Base-by-base conservation (phyloP, 495 filamentous ascomycete genomes). In the Penicillium mononematosum region DNA sequence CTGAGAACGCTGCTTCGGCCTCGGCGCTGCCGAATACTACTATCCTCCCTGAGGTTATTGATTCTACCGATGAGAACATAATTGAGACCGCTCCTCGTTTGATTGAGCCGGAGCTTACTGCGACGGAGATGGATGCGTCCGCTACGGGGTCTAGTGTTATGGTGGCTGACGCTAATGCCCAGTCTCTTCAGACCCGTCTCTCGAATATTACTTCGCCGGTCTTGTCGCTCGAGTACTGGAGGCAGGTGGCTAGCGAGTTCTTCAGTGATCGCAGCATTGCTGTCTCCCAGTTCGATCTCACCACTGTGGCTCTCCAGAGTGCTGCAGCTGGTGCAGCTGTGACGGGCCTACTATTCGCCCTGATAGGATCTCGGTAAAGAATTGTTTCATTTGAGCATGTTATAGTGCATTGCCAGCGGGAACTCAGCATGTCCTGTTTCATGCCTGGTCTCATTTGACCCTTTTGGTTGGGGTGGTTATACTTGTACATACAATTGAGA, bases 211-310 rank as follows among this genome's bases (percentile, higher is more conserved):
- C 64, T 14, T 58, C 58, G 46, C 50, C 66, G 19, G 41, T 57
- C 7, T 52, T 65, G 5, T 68, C 69, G 17, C 52, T 75, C 24
- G 70, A 73, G 41, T 75, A 75, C 19, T 87, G 85, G 81, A 78
- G 72, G 46, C 74, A 80, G 38, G 65, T 71, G 7, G 22, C 83
- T 11, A 59, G 73, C 7, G 77, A 84, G 50, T 69, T 81, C 22
- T 83, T 88, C 75, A 95, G 89, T 72, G 86, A 92, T 31, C 78
- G 85, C 59, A 73, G 74, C 58, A 75, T 95, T 57, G 74, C 80
- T 55, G 59, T 92, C 45, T 81, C 83, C 20, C 90, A 91, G 70
- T 80, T 85, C 45, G 92, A 96, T 64, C 65, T 89, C 7, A 93
- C 91, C 3, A 71, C 85, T 27, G 73, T 88, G 54, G 85, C 84